Base-by-base conservation (phyloP, 768 basidiomycete species). In the Hortiboletus campestris region DNA sequence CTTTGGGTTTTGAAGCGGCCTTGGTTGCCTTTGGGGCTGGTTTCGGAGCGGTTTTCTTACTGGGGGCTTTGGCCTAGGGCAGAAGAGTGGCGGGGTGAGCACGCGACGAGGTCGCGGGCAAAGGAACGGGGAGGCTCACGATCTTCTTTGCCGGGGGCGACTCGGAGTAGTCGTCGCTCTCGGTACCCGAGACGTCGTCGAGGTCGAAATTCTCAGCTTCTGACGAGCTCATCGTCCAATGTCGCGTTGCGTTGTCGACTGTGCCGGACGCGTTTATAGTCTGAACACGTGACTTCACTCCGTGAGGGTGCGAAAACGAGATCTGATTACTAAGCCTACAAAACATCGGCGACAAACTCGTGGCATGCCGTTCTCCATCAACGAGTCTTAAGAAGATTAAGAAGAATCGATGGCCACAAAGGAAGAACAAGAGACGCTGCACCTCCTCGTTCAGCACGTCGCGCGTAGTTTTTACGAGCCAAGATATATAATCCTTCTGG, bases 381-480 rank as follows among this genome's bases (percentile, higher is more conserved):
- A n/a, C 25, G 25, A 25, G 25, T 25, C 25, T 25, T 25, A 6
- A 25, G 25, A 25, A 25, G 25, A 25, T 25, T 6, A 25, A 25
- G 25, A 25, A 25, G 25, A 25, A 25, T 25, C 25, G 55, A 85
- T 86, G 84, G 77, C 84, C 49, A 85, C 81, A 45, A 87, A 88
- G 68, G 89, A 90, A 68, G 89, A 91, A 66, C 84, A 86, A 75
- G 89, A 91, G 71, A 84, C 82, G 2, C 84, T 94, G 51, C 86
- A 85, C 70, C 83, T 86, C 56, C 86, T 99, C 64, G 91, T 97
- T 61, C 94, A 97, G 70, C 88, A 92, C 76, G 93, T 96, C 67
- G 85, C 88, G 43, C 84, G 96, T 65, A 86, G 89, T 32, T 98
- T 99, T 75, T 99, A 98, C 75, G 97, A 98, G 72, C 79, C 91